Evolutionary conservation across 2,329 filamentous ascomycete species (phyloP), one percentile per base, ranked within the genome.

Genomic region (Scleromitrula shiraiana): DNA sequence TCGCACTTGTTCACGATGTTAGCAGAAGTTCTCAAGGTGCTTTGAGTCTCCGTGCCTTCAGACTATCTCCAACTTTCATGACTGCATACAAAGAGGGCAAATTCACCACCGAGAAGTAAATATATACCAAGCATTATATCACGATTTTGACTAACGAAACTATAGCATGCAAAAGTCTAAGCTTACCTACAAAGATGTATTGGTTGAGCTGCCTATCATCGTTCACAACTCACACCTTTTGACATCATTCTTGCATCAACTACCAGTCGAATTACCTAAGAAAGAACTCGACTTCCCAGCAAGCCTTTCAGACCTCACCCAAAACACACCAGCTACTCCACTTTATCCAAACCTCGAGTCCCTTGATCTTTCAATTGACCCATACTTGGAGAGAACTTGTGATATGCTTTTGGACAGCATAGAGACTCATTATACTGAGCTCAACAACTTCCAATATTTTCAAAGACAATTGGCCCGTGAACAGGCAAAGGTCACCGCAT

Each of bases 361-460:
- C 36, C 82, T 98, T 50, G 88, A 95, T 61, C 82, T 98, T 54
- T 88, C 85, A 56, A 94, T 97, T 68, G 93, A 98, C 67, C 93
- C 93, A 26, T 95, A 94, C 77, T 82, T 98, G 40, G 91, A 97
- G 77, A 95, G 96, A 80, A 95, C 91, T 44, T 95, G 89, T 72
- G 91, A 98, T 65, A 80, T 96, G 58, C 80, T 98, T 49, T 82
- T 97, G 54, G 93, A 98, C 65, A 89, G 85, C 74, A 95, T 98
- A 67, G 93, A 98, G 75, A 85, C 85, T 48, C 93, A 98, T 75
- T 93, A 97, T 73, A 95, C 90, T 52, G 93, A 98, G 71, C 85
- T 95, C 67, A 97, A 97, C 81, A 98, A 98, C 78, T 93, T 94
- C 74, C 90, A 96, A 70, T 88, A 85, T 78, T 96, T 96, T 75